Base-by-base conservation (phyloP, 345 rosid genomes). In the Rhodomyrtus tomentosa region DNA sequence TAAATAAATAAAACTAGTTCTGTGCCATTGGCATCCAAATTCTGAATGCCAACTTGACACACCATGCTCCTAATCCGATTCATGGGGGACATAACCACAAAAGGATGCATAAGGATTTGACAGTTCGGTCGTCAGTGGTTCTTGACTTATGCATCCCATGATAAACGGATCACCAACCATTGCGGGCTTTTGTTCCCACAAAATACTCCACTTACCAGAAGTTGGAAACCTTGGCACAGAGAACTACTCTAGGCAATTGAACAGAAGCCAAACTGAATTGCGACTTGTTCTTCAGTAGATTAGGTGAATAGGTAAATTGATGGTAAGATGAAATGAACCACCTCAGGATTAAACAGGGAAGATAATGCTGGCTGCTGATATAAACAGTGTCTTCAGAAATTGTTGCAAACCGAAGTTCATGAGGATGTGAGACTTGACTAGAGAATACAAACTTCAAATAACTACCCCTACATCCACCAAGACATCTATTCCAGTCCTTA, bases 401-500 rank as follows among this genome's bases (percentile, higher is more conserved):
- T 68, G 79, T 68, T 9, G 25, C 6, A 4, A 68, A 68, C 79
- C 45, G 1, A 68, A 68, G 40, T 36, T 36, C 45, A 68, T 51
- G 53, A 27, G 38, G 24, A 50, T 16, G 25, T 15, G 83, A 50
- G 25, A 59, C 68, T 50, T 40, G 80, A 16, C 54, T 45, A 62
- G 42, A 62, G 22, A 36, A 49, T 10, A 36, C 56, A 55, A 29
- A 56, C 48, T 10, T 80, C 86, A 83, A n/a, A 32, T 45, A 79
- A 24, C 27, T 50, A 22, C 80, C 82, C 56, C 21, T 38, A 73
- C 58, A 42, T 27, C 53, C 25, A 62, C 9, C 38, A n/a, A 68
- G 25, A 68, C 3, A 6, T 36, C 79, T 18, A 68, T 68, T 68
- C 79, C 45, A 68, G 16, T 25, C 58, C 95, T 90, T 90, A 95